Evolutionary conservation across 495 filamentous ascomycete species (phyloP).

Genomic region (Aspergillus saccharolyticus): DNA sequence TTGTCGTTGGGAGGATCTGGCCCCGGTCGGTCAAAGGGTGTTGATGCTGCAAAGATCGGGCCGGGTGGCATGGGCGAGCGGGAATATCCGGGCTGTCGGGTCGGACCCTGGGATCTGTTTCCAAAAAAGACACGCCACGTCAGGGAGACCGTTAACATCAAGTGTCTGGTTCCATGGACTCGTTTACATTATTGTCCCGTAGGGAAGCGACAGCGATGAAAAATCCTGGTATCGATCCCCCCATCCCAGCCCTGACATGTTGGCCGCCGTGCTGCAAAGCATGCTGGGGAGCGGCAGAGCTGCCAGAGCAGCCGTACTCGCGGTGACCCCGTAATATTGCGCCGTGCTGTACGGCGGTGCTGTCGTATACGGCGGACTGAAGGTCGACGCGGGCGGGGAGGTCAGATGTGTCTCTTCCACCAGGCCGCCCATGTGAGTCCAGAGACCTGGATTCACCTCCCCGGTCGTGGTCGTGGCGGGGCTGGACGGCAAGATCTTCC

Average conservation of each 20-base stretch:
- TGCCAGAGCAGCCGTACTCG: conserved; percentile 57
- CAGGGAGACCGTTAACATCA: conserved; percentile 27
- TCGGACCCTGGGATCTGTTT: conserved; percentile 21
- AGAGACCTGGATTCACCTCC: conserved; percentile 69
- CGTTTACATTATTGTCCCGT: conserved; percentile 53
- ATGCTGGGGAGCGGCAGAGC: conserved; percentile 84
- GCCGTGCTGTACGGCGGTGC: conserved; percentile 61
- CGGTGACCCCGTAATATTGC: conserved; percentile 63
- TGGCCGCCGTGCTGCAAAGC: conserved; percentile 69
- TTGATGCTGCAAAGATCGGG: conserved; percentile 16
- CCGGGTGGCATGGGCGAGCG: conserved; percentile 11
- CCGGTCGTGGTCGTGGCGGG: conserved; percentile 64
- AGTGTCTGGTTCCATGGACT: conserved; percentile 21
- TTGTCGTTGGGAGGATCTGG: conserved; percentile 23
- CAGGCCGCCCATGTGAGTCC: conserved; percentile 68
- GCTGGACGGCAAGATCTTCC: conserved; percentile 90
- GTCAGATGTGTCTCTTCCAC: conserved; percentile 66
- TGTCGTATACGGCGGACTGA: conserved; percentile 73
- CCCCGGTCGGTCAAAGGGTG: conserved; percentile 32
- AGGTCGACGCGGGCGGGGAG: conserved; percentile 71
- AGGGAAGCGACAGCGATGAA: conserved; percentile 39
- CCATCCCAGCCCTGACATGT: conserved; percentile 74
- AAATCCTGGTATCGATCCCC: conserved; percentile 54
- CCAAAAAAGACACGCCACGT: conserved; percentile 23
- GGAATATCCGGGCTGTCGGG: conserved; percentile 15